Base-by-base conservation (phyloP, 192 early-diverging fungal species). In the Backusella tarrabulga region DNA sequence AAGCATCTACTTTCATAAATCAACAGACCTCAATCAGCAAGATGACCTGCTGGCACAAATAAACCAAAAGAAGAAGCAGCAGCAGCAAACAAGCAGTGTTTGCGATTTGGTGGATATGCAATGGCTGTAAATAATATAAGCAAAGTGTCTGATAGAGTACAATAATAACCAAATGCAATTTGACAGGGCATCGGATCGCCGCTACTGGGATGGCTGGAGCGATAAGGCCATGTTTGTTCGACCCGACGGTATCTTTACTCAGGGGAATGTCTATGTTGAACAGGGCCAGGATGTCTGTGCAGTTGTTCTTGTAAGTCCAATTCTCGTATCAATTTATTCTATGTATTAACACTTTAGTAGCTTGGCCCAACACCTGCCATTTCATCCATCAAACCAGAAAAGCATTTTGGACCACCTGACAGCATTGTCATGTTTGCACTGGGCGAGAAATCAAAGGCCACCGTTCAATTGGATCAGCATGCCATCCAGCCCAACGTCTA, bases 381-480 rank as follows among this genome's bases (percentile, higher is more conserved):
- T 12, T 72, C 74, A 29, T 36, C 72, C 15, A 41, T 74, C 14
- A 63, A 54, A 26, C 26, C 54, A 12, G 77, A 77, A 4, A 69
- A 75, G n/a, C 73, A 78, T 34, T 63, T 29, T 6, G 77, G 80
- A 12, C 77, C 74, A 11, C 19, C 71, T n/a, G 80, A 82, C 40
- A 82, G 69, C n/a, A 72, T 82, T 17, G 26, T 72, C 6, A 56
- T 78, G 14, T 23, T 71, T 60, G 80, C 80, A 7, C 26, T 68
- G 19, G 77, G 80, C 21, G 36, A 71, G 3, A 71, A 68, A 4
- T 72, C 74, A 21, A 56, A 35, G 52, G 36, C 76, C 14, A 34
- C 76, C 5, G 72, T 82, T 32, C 54, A 78, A 15, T 29, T 82
- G 32, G 26, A 82, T 11, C 80, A 82, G 67, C 73, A 82, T 72